Conservation (phyloP, 805 yeast genomes). For the Sungouiella blattae region DNA sequence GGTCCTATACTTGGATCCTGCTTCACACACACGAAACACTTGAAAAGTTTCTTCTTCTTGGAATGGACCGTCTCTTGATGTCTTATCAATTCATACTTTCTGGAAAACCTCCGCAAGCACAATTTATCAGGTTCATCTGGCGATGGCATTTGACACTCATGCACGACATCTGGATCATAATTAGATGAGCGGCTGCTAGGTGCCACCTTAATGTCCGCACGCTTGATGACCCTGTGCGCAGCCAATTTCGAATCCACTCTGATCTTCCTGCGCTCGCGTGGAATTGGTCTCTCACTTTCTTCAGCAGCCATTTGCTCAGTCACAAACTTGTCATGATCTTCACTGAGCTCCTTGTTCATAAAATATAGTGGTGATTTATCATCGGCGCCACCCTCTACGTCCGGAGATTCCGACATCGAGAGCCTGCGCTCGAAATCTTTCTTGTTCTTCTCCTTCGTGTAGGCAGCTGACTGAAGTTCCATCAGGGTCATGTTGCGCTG, state of each 20-base stretch:
- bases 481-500: constrained; percentile 8
- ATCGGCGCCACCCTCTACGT: constrained; percentile 1
- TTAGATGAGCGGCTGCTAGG: constrained; percentile 35
- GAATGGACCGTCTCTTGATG: constrained; percentile 98
- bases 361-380: constrained; percentile 8
- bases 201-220: constrained; percentile 15
- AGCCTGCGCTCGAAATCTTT: constrained; percentile 1
- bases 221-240: constrained; percentile 28
- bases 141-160: constrained; percentile 44
- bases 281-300: constrained; percentile 10
- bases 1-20: constrained; percentile 52
- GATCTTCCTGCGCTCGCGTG: constrained; percentile 11
- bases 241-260: constrained; percentile 22
- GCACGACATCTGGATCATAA: constrained; percentile 45
- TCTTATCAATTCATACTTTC: constrained; percentile 87
- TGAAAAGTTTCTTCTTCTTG: constrained; percentile 74
- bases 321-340: constrained; percentile 24
- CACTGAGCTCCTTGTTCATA: constrained; percentile 13
- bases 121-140: constrained; percentile 40
- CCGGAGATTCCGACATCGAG: constrained; percentile 4
- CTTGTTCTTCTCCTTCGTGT: constrained; percentile 8
- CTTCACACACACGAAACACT: constrained; percentile 83
- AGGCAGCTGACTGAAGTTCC: constrained; percentile 3
- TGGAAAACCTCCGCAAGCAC: constrained; percentile 41
- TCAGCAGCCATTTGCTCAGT: constrained; percentile 15